A percentile compares a stretch with the other conserved stretches of the same genome.
phyloP scores from a whole-genome alignment of 768 basidiomycete species.

The Trametes cubensis region DNA sequence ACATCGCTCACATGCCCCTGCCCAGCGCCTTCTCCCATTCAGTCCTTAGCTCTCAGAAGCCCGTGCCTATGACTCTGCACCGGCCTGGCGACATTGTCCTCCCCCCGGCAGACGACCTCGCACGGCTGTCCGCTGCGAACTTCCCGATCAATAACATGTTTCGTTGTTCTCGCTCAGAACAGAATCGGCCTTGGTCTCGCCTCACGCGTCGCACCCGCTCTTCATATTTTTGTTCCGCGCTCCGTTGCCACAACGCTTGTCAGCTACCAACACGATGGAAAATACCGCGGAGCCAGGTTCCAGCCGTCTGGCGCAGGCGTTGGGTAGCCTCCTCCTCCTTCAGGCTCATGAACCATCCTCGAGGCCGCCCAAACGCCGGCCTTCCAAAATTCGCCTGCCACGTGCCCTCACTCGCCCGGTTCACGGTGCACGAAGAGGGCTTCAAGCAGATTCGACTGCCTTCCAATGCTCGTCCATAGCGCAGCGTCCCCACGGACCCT shows the following conservation, averaged over 20 bases:
- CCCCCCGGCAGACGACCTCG: neutral
- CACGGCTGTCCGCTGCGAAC: neutral
- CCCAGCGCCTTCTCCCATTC: slow-evolving; percentile 17
- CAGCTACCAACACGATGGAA: too few species aligned
- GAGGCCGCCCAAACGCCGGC: neutral
- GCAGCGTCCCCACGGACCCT: slow-evolving; percentile 1
- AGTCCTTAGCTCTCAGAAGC: slow-evolving; percentile 6
- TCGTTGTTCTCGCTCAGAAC: neutral
- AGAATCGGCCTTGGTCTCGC: neutral
- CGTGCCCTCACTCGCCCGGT: neutral
- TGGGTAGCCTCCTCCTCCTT: neutral
- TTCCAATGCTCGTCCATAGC: neutral
- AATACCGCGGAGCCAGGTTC: neutral
- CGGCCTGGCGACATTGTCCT: slow-evolving; percentile 15
- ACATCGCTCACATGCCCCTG: slow-evolving; percentile 17
- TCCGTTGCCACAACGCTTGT: neutral
- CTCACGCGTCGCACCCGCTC: neutral
- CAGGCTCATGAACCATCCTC: neutral
- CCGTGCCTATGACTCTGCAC: neutral
- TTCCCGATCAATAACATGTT: neutral
- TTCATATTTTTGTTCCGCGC: neutral
- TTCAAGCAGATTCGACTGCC: neutral
- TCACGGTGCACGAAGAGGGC: neutral
- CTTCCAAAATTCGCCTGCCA: neutral
- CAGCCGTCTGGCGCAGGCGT: neutral